Evolutionary conservation across 495 filamentous ascomycete species (phyloP).

Genomic region (Alectoria sarmentosa): DNA sequence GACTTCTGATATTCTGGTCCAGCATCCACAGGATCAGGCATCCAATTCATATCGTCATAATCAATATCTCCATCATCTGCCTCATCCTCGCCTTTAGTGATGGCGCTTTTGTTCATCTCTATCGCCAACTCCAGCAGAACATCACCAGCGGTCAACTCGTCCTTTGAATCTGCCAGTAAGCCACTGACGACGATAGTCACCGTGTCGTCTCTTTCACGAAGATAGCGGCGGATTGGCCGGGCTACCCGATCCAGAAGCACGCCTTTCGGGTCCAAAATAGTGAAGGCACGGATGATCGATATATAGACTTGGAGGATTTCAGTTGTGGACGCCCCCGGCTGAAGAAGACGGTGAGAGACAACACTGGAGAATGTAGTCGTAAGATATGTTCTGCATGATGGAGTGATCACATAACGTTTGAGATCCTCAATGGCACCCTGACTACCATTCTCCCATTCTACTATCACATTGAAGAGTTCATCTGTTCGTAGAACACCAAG

Average conservation of each 20-base stretch:
- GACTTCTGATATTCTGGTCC: conserved; percentile 83
- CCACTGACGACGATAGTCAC: conserved; percentile 81
- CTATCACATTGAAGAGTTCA: conserved; percentile 82
- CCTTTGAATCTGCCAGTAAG: conserved; percentile 62
- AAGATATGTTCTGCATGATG: conserved; percentile 52
- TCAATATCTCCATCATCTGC: conserved; percentile 62
- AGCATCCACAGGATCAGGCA: conserved; percentile 87
- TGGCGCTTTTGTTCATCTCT: conserved; percentile 60
- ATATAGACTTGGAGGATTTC: conserved; percentile 90
- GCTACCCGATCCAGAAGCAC: conserved; percentile 85
- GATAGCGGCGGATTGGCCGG: conserved; percentile 72
- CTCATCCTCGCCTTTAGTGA: conserved; percentile 40
- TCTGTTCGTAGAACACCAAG: conserved; percentile 72
- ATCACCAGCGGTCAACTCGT: conserved; percentile 35
- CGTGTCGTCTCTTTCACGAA: conserved; percentile 91
- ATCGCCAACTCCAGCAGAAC: conserved; percentile 67
- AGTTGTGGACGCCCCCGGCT: conserved; percentile 81
- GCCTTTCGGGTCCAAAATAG: conserved; percentile 81
- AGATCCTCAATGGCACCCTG: conserved; percentile 79
- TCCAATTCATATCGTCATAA: conserved; percentile 87
- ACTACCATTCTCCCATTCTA: conserved; percentile 67
- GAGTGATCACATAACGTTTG: conserved; percentile 51
- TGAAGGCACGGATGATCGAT: conserved; percentile 82
- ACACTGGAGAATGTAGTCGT: conserved; percentile 63
- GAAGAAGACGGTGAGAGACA: conserved; percentile 66